Evolutionary conservation across 1,284 basidiomycete species (phyloP), one percentile per base, ranked within the genome.

Genomic region (Naganishia sp.): DNA sequence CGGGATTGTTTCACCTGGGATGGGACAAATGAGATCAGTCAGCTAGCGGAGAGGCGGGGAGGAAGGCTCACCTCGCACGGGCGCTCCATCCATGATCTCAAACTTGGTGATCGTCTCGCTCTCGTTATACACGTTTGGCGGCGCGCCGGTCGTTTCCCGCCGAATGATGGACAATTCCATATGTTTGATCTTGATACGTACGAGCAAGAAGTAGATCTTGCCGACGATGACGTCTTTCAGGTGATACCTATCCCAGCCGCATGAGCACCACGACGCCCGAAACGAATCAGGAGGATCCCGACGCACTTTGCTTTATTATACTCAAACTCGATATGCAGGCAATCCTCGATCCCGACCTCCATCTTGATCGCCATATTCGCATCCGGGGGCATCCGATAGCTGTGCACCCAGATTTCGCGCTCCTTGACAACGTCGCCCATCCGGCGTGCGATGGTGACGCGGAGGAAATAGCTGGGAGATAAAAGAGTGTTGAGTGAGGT

Each of bases 311-410:
- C 96, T 79, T 98, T 98, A 84, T 99, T 98, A 82, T 99, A 98
- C 81, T 99, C 95, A 74, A 99, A 98, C 80, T 99, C 95, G 75
- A 99, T 99, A 78, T 99, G 95, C 72, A 98, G 81, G 79, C 95
- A 98, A 77, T 99, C 95, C 77, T 98, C 95, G 69, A 99, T 98
- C 18, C 95, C 95, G 43, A 99, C 96, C 80, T 99, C 95, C 96
- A 99, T 99, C 84, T 96, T 98, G 82, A 98, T 97, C 41, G 92
- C 90, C 76, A 94, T 95, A 81, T 96, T 98, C 72, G 87, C 90
- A 77, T 99, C 96, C 65, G 95, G 94, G 2, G 95, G 95, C 91
- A 97, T 96, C 46, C 94, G 89, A 82, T 91, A 99, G 11, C 92
- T 95, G 78, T 99, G 95, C 2, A 99, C 96, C 94, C 94, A 99